Percentiles rank a stretch among this genome's conserved stretches.
Evolutionary conservation across 1,284 basidiomycete species (phyloP).

Genomic region (Sporisorium graminicola): DNA sequence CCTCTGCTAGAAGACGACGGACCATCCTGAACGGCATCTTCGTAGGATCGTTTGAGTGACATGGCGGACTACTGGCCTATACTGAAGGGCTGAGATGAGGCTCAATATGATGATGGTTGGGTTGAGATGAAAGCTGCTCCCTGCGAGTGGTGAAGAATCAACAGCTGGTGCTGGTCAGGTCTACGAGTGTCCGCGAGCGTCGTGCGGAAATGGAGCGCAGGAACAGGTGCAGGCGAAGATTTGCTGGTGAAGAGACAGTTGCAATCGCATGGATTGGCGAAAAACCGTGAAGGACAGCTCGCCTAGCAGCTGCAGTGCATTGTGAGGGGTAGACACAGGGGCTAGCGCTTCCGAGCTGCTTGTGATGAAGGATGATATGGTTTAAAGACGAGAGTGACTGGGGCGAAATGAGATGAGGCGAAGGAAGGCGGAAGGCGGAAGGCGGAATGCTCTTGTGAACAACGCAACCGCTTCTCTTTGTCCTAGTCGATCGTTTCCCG

Average conservation of each 20-base stretch:
- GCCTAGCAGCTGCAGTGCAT: constrained; percentile 10
- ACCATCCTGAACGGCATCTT: constrained; percentile 19
- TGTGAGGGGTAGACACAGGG: neutral
- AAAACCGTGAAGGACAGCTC: neutral
- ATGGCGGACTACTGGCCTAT: constrained; percentile 1
- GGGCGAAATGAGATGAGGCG: constrained; percentile 12
- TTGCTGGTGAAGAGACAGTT: neutral
- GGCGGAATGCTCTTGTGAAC: neutral
- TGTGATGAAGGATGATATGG: constrained; percentile 8
- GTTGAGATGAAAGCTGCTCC: neutral
- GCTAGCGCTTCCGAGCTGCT: constrained; percentile 1
- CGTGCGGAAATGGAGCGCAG: neutral
- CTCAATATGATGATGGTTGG: neutral
- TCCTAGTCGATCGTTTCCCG: constrained; percentile 4
- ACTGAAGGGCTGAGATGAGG: neutral
- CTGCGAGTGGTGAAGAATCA: neutral
- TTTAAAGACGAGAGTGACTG: neutral
- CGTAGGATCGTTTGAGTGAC: constrained; percentile 31
- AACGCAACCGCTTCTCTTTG: neutral
- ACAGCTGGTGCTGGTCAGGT: neutral
- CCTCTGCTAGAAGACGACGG: neutral
- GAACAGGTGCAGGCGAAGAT: neutral
- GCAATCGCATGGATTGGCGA: constrained; percentile 1
- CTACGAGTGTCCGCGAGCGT: neutral
- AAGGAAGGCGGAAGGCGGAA: constrained; percentile 3